Evolutionary conservation across 768 basidiomycete genomes (phyloP).

Genomic region (Tulasnella sp.): DNA sequence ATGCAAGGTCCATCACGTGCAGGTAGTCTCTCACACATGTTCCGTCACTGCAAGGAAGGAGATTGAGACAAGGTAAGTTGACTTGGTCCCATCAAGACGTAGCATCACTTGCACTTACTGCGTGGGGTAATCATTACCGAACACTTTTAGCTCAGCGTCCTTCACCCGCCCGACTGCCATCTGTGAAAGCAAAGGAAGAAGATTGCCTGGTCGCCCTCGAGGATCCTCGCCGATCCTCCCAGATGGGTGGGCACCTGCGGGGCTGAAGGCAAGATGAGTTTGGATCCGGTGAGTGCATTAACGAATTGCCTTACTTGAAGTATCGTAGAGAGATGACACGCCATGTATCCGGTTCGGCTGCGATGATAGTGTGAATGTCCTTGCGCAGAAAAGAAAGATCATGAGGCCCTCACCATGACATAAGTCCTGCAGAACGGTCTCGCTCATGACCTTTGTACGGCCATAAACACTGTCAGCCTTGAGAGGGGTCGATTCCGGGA

Average conservation of each 20-base stretch:
- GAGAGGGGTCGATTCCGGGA: slow-evolving; percentile 82
- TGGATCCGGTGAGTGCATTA: slow-evolving; percentile 3
- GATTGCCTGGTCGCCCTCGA: slow-evolving; percentile 86
- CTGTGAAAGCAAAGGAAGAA: slow-evolving; percentile 85
- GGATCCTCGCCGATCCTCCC: slow-evolving; percentile 95
- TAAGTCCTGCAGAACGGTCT: slow-evolving; percentile 80
- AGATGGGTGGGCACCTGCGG: slow-evolving; percentile 96
- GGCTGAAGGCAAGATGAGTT: slow-evolving; percentile 38
- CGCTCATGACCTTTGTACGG: slow-evolving; percentile 91
- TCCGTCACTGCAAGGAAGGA: slow-evolving; percentile 52
- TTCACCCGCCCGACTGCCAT: slow-evolving; percentile 87
- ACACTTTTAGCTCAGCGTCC: slow-evolving; percentile 63
- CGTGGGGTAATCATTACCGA: slow-evolving; percentile 96
- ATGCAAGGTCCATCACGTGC: slow-evolving; percentile 89
- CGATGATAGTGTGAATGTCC: background rate
- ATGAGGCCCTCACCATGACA: slow-evolving; percentile 49
- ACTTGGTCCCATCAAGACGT: slow-evolving; percentile 5
- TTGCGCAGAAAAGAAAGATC: slow-evolving; percentile 8
- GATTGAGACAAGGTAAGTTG: background rate
- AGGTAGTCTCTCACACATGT: slow-evolving; percentile 97
- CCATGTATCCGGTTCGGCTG: slow-evolving; percentile 65
- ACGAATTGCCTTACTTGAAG: slow-evolving; percentile 64
- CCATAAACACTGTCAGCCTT: slow-evolving; percentile 90
- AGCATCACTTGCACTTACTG: slow-evolving; percentile 38
- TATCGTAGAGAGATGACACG: slow-evolving; percentile 81